Conservation (phyloP, 768 basidiomycete genomes). For the Mycena vitilis region DNA sequence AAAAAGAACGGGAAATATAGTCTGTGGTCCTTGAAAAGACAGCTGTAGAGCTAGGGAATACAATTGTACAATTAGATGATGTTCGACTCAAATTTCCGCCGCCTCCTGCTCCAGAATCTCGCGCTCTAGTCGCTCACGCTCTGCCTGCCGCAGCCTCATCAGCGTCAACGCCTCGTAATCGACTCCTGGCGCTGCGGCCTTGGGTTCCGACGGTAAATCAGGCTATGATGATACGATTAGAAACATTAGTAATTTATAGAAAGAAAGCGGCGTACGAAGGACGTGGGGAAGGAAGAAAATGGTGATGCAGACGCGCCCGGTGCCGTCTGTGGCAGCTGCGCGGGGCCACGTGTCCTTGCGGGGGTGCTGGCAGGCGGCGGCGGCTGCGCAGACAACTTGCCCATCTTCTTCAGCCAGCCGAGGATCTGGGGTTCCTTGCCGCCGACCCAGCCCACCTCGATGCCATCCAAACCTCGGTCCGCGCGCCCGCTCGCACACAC, state of each 20-base stretch:
- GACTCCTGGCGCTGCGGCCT: slow-evolving; percentile 54
- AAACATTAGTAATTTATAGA: slow-evolving; percentile 8
- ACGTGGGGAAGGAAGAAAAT: slow-evolving; percentile 75
- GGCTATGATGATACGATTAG: slow-evolving; percentile 38
- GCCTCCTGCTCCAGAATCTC: slow-evolving; percentile 82
- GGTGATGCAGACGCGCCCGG: slow-evolving; percentile 41
- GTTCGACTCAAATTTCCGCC: slow-evolving; percentile 41
- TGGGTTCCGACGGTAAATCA: slow-evolving; percentile 43
- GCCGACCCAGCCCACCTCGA: slow-evolving; percentile 81
- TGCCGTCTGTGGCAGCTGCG: slow-evolving; percentile 47
- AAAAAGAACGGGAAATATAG: no score
- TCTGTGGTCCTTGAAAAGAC: no score
- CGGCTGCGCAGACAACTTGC: slow-evolving; percentile 61
- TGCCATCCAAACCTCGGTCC: slow-evolving; percentile 64
- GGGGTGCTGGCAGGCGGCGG: slow-evolving; percentile 32
- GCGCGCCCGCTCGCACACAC: slow-evolving; percentile 69
- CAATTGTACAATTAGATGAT: not conserved
- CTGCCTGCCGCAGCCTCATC: slow-evolving; percentile 84
- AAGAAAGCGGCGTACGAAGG: slow-evolving; percentile 55
- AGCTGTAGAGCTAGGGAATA: not conserved
- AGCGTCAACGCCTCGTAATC: slow-evolving; percentile 87
- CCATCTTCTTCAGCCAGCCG: slow-evolving; percentile 78
- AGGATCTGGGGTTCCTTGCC: slow-evolving; percentile 81
- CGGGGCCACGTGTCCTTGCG: slow-evolving; percentile 28
- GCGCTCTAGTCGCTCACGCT: slow-evolving; percentile 78